Conservation (phyloP, 2,329 filamentous ascomycete genomes). For the Ceratocystiopsis sp. region DNA sequence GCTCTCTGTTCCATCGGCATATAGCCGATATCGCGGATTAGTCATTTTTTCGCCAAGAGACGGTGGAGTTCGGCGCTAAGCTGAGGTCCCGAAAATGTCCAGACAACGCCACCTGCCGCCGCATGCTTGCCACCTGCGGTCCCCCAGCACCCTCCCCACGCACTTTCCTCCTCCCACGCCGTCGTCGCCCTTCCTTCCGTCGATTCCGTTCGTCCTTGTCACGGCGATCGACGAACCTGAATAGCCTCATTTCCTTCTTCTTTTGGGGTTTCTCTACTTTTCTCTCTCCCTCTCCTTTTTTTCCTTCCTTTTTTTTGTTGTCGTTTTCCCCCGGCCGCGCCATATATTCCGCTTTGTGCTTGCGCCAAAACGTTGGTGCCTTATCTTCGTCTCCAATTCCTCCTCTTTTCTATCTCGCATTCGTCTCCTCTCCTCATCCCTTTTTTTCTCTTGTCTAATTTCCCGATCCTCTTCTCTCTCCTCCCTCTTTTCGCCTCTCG, state of each 20-base stretch:
- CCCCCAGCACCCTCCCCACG: no score
- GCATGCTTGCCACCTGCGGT: no score
- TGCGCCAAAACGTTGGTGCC: no score
- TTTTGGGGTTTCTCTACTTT: not conserved
- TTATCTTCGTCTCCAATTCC: no score
- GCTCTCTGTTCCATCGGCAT: no score
- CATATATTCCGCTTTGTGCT: no score
- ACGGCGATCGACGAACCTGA: not conserved
- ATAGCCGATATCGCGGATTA: no score
- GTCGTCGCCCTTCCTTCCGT: not conserved
- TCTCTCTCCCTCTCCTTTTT: not conserved
- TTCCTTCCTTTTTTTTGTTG: not conserved
- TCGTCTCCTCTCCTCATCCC: not conserved
- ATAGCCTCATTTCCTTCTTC: not conserved
- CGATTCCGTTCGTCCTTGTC: not conserved
- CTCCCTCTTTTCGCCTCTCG: not conserved
- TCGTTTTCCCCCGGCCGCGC: not conserved
- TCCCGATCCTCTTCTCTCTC: not conserved
- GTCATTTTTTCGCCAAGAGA: no score
- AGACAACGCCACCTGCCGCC: no score
- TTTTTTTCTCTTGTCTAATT: no score
- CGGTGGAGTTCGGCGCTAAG: no score
- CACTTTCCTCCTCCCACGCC: not conserved
- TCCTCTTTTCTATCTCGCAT: not conserved
- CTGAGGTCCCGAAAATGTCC: no score